These are phyloP conservation scores for Ogataea naganishii DNA, from an alignment of 805 yeast species.

Conservation along the genomic window DNA sequence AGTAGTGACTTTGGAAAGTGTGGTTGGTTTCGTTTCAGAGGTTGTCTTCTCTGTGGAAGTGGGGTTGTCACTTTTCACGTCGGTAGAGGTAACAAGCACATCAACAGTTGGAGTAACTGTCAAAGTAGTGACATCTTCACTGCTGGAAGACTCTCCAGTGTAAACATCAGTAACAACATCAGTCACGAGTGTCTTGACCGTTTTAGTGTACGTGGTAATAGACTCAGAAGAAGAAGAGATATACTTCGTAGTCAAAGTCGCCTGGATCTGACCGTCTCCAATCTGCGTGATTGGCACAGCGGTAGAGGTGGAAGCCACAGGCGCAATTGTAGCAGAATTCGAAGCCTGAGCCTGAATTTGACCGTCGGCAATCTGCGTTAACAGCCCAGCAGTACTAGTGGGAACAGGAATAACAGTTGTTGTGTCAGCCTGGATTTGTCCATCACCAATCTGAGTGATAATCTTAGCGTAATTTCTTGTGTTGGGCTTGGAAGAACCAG, in stretches of 20 bases:
- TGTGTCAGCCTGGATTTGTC: slow-evolving; percentile 31
- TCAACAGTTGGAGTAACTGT: slow-evolving; percentile 11
- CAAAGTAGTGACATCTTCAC: slow-evolving; percentile 9
- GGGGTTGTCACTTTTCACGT: slow-evolving; percentile 4
- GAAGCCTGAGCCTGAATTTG: slow-evolving; percentile 36
- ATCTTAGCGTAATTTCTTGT: slow-evolving; percentile 27
- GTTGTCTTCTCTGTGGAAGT: too few species aligned
- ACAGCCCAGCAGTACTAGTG: slow-evolving; percentile 22
- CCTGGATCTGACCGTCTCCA: slow-evolving; percentile 32
- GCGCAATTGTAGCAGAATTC: slow-evolving; percentile 23
- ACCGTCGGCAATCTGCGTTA: slow-evolving; percentile 39
- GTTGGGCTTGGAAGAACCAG: slow-evolving; percentile 23
- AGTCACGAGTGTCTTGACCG: slow-evolving; percentile 1
- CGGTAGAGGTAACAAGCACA: slow-evolving; percentile 3
- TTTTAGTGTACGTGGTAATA: not conserved
- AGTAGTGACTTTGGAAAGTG: too few species aligned
- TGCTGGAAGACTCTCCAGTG: slow-evolving; percentile 12
- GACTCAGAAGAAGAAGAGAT: slow-evolving; percentile 7
- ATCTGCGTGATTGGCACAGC: slow-evolving; percentile 35
- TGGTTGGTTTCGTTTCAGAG: too few species aligned
- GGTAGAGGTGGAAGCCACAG: slow-evolving; percentile 21
- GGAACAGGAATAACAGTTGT: slow-evolving; percentile 27
- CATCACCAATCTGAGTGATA: slow-evolving; percentile 37
- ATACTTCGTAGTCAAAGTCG: slow-evolving; percentile 12
- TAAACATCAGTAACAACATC: slow-evolving; percentile 4